Base-by-base conservation (phyloP, 2,329 filamentous ascomycete species). In the Fusarium paranaense region DNA sequence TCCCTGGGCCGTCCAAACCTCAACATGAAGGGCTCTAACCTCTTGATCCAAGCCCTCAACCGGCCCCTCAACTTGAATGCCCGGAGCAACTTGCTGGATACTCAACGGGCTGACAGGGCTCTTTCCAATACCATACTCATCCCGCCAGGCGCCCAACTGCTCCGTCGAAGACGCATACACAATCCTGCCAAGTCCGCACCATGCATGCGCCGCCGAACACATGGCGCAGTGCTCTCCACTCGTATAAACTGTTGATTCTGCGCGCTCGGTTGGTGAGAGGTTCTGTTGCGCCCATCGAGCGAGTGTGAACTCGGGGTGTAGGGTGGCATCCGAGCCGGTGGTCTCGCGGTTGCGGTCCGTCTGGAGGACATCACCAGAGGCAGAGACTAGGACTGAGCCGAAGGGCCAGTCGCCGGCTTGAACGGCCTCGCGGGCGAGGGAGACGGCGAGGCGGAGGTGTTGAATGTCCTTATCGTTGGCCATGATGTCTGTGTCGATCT, bases 211-310 rank as follows among this genome's bases (percentile, higher is more conserved):
- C 2, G 81, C 77, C 5, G 82, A 76, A 47, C 82, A 83, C 82
- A 83, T 83, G 54, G 80, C 69, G 70, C 82, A 83, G 66, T 83
- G 82, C 70, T 83, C 82, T 2, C 82, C 82, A 1, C 82, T 82
- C 5, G 82, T 83, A 61, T 83, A 83, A 3, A 83, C 78, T 3
- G 78, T 81, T 0, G 80, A 74, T 6, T 62, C 67, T 25, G 87
- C 84, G 20, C 87, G 84, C 62, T 86, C 77, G 9, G 78, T 79
- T 9, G 83, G 81, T 6, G 78, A 74, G 6, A 81, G 75, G 40
- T 83, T 72, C 18, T 79, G 79, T 50, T 86, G 76, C 13, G 82
- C 82, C 82, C 82, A 83, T 4, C 66, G 77, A 5, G 81, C 82
- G n/a, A 83, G 76, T 14, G 79, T 81, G 67, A 83, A 80, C 37